Percentiles rank a stretch among this genome's conserved stretches.
Evolutionary conservation across 257 asterid species (phyloP).

Genomic region (Jaltomata sinuosa): DNA sequence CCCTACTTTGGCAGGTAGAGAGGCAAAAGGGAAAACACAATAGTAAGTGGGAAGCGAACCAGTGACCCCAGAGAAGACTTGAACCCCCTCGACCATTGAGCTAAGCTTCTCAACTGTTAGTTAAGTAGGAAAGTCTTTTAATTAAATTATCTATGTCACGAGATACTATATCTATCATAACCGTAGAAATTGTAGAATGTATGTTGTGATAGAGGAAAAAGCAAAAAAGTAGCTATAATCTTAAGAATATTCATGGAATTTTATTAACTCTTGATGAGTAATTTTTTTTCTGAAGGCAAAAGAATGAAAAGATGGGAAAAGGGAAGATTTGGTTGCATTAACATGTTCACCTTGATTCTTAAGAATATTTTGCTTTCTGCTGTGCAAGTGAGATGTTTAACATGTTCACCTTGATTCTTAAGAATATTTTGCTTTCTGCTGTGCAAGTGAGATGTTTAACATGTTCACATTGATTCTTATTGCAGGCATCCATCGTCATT

Average conservation of each 20-base stretch:
- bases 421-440: background rate
- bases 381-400: background rate
- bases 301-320: background rate
- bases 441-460: background rate
- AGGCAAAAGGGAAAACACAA: too few species aligned
- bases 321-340: background rate
- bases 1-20: too few species aligned
- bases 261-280: background rate
- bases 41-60: too few species aligned
- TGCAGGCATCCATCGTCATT: constrained; percentile 78
- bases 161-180: background rate
- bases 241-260: background rate
- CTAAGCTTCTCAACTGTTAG: background rate
- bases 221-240: background rate
- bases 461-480: background rate
- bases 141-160: background rate
- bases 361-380: background rate
- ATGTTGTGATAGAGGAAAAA: background rate
- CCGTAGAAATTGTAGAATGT: background rate
- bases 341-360: too few species aligned
- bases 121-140: background rate
- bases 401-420: background rate
- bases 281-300: background rate
- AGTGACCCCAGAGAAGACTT: too few species aligned
- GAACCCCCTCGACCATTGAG: too few species aligned